These are phyloP conservation scores for Agrostemma githago DNA, from an alignment of 148 eudicot species.

Conservation along the genomic window DNA sequence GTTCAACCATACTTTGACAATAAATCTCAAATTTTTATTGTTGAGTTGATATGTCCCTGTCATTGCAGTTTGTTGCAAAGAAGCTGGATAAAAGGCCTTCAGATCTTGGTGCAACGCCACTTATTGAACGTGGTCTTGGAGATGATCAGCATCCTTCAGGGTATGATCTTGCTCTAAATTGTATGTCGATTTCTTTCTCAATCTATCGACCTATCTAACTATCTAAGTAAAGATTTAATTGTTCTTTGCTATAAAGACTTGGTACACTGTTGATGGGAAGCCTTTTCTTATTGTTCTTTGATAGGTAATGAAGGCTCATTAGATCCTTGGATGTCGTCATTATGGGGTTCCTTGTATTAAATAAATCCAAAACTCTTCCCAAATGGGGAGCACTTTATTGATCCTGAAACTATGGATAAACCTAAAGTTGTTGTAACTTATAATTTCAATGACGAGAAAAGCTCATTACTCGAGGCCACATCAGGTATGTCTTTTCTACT, in stretches of 20 bases:
- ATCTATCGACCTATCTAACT: background rate
- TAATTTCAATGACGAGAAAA: constrained; percentile 37
- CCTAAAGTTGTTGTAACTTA: constrained; percentile 56
- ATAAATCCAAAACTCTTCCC: constrained; percentile 57
- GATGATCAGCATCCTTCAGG: constrained; percentile 99
- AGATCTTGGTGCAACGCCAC: constrained; percentile 68
- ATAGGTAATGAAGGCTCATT: constrained; percentile 91
- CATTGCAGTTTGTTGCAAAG: constrained; percentile 89
- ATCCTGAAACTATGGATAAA: constrained; percentile 43
- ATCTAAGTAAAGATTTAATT: background rate
- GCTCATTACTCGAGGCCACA: constrained; percentile 29
- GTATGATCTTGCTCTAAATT: constrained; percentile 34
- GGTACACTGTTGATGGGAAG: constrained; percentile 7
- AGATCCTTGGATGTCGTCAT: constrained; percentile 92
- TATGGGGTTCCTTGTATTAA: constrained; percentile 60
- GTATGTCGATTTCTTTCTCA: constrained; percentile 1
- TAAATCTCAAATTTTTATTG: background rate
- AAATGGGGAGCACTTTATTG: constrained; percentile 48
- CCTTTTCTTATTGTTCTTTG: constrained; percentile 14
- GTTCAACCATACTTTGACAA: background rate
- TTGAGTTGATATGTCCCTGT: constrained; percentile 1
- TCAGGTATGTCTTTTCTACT: constrained; percentile 43
- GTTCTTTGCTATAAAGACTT: constrained; percentile 2
- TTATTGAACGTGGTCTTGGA: constrained; percentile 86
- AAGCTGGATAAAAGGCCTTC: constrained; percentile 83